Conservation (phyloP, 2,329 filamentous ascomycete genomes). For the Colletotrichum sublineola region DNA sequence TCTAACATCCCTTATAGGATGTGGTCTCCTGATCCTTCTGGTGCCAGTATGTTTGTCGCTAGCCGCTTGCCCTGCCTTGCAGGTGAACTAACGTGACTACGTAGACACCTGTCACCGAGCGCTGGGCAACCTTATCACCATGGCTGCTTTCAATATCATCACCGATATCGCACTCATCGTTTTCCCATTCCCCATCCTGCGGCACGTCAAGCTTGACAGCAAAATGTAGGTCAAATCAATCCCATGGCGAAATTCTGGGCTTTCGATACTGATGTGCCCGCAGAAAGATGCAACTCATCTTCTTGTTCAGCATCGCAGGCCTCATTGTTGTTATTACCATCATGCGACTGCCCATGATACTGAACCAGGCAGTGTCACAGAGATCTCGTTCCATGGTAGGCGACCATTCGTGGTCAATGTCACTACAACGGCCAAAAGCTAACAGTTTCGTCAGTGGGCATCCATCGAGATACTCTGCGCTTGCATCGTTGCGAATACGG, state of each 20-base stretch:
- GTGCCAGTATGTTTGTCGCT: background rate
- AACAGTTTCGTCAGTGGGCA: slow-evolving; percentile 46
- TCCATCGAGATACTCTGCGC: slow-evolving; percentile 52
- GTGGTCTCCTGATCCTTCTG: slow-evolving; percentile 29
- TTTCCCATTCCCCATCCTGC: slow-evolving; percentile 50
- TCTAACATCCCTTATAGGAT: slow-evolving; percentile 10
- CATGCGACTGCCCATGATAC: slow-evolving; percentile 49
- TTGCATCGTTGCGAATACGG: slow-evolving; percentile 50
- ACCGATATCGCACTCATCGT: slow-evolving; percentile 49
- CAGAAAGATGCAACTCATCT: slow-evolving; percentile 44
- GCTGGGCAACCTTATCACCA: slow-evolving; percentile 47
- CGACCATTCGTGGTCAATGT: too few relatives aligned
- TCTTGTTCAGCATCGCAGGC: slow-evolving; percentile 48
- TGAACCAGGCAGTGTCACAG: slow-evolving; percentile 48
- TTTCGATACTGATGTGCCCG: background rate
- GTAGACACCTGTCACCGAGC: slow-evolving; percentile 45
- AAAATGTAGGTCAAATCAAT: slow-evolving; percentile 35
- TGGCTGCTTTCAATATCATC: slow-evolving; percentile 50
- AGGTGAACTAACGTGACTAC: background rate
- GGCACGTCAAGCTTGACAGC: slow-evolving; percentile 44
- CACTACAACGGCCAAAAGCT: background rate
- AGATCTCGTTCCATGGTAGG: slow-evolving; percentile 48
- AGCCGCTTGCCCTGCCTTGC: background rate
- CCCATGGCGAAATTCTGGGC: rapidly evolving
- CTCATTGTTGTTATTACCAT: slow-evolving; percentile 49